Conservation (phyloP, 2,329 filamentous ascomycete genomes). For the Ceratocystis colombiana region DNA sequence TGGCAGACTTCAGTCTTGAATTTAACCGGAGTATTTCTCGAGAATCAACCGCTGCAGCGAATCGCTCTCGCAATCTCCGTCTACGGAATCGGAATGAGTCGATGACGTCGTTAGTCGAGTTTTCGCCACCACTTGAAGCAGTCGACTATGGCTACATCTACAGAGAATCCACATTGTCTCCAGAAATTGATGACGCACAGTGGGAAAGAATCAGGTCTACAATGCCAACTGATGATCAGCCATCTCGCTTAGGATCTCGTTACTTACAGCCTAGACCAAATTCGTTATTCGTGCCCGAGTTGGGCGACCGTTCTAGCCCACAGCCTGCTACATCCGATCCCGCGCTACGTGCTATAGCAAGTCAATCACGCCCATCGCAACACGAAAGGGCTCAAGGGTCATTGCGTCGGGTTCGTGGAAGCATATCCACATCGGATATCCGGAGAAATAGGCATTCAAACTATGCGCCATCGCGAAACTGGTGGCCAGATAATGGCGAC, state of each 20-base stretch:
- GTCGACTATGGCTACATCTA: background rate
- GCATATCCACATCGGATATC: background rate
- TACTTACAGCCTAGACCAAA: no score
- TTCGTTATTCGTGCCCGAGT: background rate
- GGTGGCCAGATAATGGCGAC: background rate
- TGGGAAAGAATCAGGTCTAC: background rate
- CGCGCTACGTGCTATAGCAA: background rate
- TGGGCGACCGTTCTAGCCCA: background rate
- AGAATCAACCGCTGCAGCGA: background rate
- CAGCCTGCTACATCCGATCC: background rate
- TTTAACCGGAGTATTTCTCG: background rate
- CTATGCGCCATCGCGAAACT: background rate
- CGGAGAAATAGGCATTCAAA: background rate
- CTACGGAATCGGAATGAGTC: background rate
- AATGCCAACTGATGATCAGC: background rate
- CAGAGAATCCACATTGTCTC: constrained; percentile 12
- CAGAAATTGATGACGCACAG: background rate
- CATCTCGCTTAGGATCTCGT: no score
- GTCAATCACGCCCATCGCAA: background rate
- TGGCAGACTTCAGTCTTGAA: background rate
- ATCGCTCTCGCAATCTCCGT: background rate
- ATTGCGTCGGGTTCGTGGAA: background rate
- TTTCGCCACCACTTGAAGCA: background rate
- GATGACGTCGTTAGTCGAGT: constrained; percentile 4
- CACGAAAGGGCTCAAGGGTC: no score